Evolutionary conservation across 1,139 yeast species (phyloP), one percentile per base, ranked within the genome.

Genomic region (Groenewaldozyma sp.): DNA sequence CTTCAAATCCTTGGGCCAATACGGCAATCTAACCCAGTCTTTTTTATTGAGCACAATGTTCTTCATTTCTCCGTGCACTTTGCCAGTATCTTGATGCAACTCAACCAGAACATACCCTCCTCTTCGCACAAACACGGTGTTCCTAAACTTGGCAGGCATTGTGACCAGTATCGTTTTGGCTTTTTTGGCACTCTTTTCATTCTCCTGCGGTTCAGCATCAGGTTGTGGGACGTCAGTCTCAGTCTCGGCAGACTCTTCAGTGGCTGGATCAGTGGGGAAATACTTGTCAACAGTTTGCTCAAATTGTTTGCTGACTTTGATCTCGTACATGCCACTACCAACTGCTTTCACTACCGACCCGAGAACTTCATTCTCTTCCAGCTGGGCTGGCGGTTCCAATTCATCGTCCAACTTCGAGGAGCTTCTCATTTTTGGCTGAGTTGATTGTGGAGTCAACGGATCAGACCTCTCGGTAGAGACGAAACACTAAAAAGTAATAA

Each of bases 101-200:
- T 53, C 54, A 3, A 60, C 51, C 5, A 64, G 51, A 2, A 59
- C 64, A 32, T 48, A 50, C 10, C 68, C 68, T 11, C 67, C 66
- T 3, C 68, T 54, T 35, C 57, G 56, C 22, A 64, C 58, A 46
- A 62, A 62, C 35, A 59, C 51, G 28, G 63, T 58, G 46, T 60
- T 62, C 19, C 66, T 50, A 41, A 64, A 59, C 44, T 54, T 54
- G 19, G 64, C 61, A 10, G 64, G 64, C 56, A 64, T 53, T 24
- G 54, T 52, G 1, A 60, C 65, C 10, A 54, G 49, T n/a, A 50
- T 36, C 10, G 43, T 42, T 16, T 45, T 37, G 24, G 38, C 42
- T 22, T 40, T 37, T 4, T 43, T 45, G 5, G 39, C 34, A 16
- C 39, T 42, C 11, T 32, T 29, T 7, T 31, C 39, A 18, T n/a